These are phyloP conservation scores for Chrysoporthe deuterocubensis DNA, from an alignment of 2,329 filamentous ascomycete genomes.

Conservation along the genomic window DNA sequence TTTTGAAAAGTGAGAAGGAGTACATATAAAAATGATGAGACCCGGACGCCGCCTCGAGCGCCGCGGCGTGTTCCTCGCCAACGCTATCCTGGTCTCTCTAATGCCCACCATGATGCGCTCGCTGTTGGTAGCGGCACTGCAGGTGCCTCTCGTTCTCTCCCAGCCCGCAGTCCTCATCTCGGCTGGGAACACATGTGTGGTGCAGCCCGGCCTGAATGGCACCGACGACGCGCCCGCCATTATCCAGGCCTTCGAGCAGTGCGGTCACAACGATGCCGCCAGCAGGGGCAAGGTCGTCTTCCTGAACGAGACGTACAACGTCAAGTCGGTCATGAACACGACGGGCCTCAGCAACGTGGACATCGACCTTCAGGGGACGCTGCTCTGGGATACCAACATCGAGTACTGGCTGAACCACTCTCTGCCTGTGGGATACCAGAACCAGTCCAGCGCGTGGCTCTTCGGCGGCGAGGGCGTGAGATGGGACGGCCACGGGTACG, in stretches of 20 bases:
- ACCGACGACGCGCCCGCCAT: conserved; percentile 26
- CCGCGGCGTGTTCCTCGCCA: neutral
- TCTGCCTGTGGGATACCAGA: conserved; percentile 46
- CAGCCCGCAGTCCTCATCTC: neutral
- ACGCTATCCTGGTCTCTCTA: conserved; percentile 6
- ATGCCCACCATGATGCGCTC: conserved; percentile 14
- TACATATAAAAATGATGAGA: neutral
- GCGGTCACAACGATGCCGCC: conserved; percentile 32
- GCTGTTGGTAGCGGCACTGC: conserved; percentile 22
- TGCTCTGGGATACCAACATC: conserved; percentile 29
- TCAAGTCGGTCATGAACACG: conserved; percentile 34
- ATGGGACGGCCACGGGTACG: conserved; percentile 45
- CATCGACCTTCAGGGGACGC: conserved; percentile 35
- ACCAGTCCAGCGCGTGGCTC: conserved; percentile 46
- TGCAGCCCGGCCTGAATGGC: conserved; percentile 23
- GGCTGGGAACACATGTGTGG: conserved; percentile 16
- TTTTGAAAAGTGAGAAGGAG: neutral
- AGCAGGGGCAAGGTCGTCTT: conserved; percentile 34
- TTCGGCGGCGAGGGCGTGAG: conserved; percentile 47
- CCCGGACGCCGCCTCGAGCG: neutral
- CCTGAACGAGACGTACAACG: conserved; percentile 33
- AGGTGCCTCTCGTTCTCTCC: conserved; percentile 25
- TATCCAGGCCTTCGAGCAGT: conserved; percentile 35
- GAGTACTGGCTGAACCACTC: conserved; percentile 46
- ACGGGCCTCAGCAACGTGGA: conserved; percentile 36